Base-by-base conservation (phyloP, 345 rosid species). In the Camelina neglecta region DNA sequence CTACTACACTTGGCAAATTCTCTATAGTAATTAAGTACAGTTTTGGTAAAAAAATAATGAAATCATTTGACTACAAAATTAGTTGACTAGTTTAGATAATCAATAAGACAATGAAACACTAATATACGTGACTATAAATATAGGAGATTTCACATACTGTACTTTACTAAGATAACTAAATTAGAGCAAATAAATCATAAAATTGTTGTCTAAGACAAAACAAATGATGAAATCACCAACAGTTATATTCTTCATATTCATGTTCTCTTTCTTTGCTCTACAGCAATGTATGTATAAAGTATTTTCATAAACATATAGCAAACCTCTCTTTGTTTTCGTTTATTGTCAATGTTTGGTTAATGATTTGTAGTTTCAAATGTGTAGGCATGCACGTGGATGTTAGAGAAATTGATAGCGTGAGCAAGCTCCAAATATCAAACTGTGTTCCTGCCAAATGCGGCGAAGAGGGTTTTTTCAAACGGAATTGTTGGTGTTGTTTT, bases 401-500 rank as follows among this genome's bases (percentile, higher is more conserved):
- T 73, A 11, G 36, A 35, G 9, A 29, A 29, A 29, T 29, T 29
- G 31, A 3, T 29, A 29, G 5, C 5, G 31, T 29, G 31, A 29
- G 31, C 31, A 29, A 24, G 26, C 26, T 24, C 26, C 26, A 24
- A 24, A 24, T 24, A 24, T 24, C 26, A 24, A 24, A 24, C 3
- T 24, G 26, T 24, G 26, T 24, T 24, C 26, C 26, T 24, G 26
- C 26, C 26, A 24, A 24, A 24, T 24, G 26, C 26, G 26, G 26
- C 26, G 26, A 24, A 24, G 26, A 24, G 26, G 26, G 26, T 24
- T 24, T 38, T 51, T 62, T 15, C 1, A 62, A 73, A 72, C 56
- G 56, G n/a, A 15, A 73, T 54, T 63, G 76, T 73, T 73, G 76
- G 76, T 63, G 76, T 4, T 73, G 70, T 73, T 2, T 41, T 1